Evolutionary conservation across 768 basidiomycete species (phyloP), one percentile per base, ranked within the genome.

Genomic region (Leccinum longicurvipes): DNA sequence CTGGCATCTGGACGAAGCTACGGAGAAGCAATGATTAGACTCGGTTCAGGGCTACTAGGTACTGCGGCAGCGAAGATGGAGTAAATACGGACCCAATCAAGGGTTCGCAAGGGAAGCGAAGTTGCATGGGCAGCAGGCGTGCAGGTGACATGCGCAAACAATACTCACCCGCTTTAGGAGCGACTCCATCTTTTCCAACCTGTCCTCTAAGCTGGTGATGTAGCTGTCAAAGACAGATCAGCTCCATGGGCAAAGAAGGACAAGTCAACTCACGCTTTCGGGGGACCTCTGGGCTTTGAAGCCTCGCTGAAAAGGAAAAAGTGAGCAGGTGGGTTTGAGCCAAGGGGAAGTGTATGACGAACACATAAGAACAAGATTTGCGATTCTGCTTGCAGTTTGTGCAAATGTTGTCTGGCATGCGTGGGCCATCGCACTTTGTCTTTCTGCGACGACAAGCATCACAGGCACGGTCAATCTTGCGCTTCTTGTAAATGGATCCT

Each of bases 1-100:
- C 88, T 84, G 45, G 71, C 66, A 57, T 81, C 80, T 28, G 87
- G 88, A 27, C 76, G 78, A 60, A 89, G 74, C 87, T 89, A 62
- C 60, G 56, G 50, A 55, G 53, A 49, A 42, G 42, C 8, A 45
- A 47, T 9, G 15, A 54, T 65, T 28, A 70, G 60, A 50, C 11
- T 42, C 36, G 3, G 15, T 50, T 41, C 45, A 28, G 12, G 23
- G 45, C 19, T 28, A 47, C 39, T 28, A 50, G 31, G 46, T 44
- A 32, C 3, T 24, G n/a, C 6, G 4, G 24, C 7, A 32, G 28
- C 44, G 19, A 47, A 25, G 44, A 54, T 41, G 47, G 23, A 12
- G 25, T 19, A 41, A 28, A 42, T 27, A 6, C n/a, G 6, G 28
- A 45, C 39, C 7, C 14, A 29, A 39, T 42, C 7, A 23, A 17